Conservation (phyloP, 805 yeast genomes). For the Metschnikowia peoriensis region DNA sequence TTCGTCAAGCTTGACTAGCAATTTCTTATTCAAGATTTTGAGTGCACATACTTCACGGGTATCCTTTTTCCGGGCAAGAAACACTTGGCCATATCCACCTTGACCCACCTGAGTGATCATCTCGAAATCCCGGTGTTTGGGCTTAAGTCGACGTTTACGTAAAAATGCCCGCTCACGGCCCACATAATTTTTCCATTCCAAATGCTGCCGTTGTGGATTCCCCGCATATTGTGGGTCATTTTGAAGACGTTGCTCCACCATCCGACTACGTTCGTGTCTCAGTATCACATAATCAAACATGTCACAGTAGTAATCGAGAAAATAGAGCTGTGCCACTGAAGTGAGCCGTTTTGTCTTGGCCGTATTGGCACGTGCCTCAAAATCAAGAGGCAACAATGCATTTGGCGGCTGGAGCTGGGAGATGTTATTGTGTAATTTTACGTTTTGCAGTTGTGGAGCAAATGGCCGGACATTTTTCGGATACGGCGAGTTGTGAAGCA, state of each 20-base stretch:
- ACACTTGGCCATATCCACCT: constrained; percentile 99
- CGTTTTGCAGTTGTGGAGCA: constrained; percentile 17
- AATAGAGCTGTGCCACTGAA: constrained; percentile 90
- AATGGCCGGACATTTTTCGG: constrained; percentile 7
- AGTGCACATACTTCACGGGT: constrained; percentile 94
- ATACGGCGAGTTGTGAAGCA: constrained; percentile 29
- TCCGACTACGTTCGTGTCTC: constrained; percentile 76
- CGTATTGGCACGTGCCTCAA: constrained; percentile 56
- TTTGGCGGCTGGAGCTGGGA: constrained; percentile 32
- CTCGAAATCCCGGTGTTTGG: constrained; percentile 92
- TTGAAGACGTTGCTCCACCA: constrained; percentile 60
- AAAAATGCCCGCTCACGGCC: constrained; percentile 82
- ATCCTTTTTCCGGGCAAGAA: constrained; percentile 88
- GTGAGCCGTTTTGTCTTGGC: constrained; percentile 83
- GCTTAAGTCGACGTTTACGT: constrained; percentile 86
- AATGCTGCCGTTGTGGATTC: constrained; percentile 35
- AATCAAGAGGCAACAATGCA: constrained; percentile 40
- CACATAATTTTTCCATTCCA: constrained; percentile 71
- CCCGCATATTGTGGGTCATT: constrained; percentile 44
- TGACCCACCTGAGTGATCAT: constrained; percentile 98
- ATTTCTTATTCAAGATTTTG: constrained; percentile 83
- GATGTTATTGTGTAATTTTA: constrained; percentile 28
- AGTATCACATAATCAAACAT: constrained; percentile 88
- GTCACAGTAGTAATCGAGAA: constrained; percentile 93
- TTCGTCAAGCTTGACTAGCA: constrained; percentile 86